phyloP scores from a whole-genome alignment of 768 basidiomycete genomes.

The Megacollybia marginata region DNA sequence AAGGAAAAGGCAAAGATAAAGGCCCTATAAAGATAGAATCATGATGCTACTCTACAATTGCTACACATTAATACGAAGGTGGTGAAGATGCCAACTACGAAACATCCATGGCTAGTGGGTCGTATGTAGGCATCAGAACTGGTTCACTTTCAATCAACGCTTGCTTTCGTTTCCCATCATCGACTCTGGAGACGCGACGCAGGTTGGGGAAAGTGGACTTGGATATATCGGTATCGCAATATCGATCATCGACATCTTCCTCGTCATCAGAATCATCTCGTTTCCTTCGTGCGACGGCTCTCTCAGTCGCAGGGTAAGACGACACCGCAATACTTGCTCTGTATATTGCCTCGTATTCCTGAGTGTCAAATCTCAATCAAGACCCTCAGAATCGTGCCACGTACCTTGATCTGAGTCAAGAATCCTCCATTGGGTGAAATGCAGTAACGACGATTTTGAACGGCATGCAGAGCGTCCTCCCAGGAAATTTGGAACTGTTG shows the following conservation, averaged over 20 bases:
- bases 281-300: slow-evolving; percentile 52
- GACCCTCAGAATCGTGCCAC: slow-evolving; percentile 2
- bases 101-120: slow-evolving; percentile 45
- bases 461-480: slow-evolving; percentile 84
- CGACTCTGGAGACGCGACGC: slow-evolving; percentile 22
- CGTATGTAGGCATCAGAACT: slow-evolving; percentile 12
- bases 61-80: slow-evolving; percentile 4
- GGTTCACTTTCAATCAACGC: slow-evolving; percentile 29
- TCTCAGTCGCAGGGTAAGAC: slow-evolving; percentile 41
- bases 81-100: slow-evolving; percentile 11
- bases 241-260: slow-evolving; percentile 22
- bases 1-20: slow-evolving; percentile 83
- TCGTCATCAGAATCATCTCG: slow-evolving; percentile 73
- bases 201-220: slow-evolving; percentile 1
- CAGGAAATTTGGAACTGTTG: slow-evolving; percentile 72
- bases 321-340: slow-evolving; percentile 68
- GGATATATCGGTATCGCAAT: not conserved
- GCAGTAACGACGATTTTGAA: slow-evolving; percentile 88
- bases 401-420: slow-evolving; percentile 84
- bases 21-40: slow-evolving; percentile 40
- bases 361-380: not conserved
- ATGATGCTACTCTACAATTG: not conserved
- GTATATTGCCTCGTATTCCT: slow-evolving; percentile 95
- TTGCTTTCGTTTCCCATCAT: slow-evolving; percentile 46
- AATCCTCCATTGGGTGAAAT: slow-evolving; percentile 92